Base-by-base conservation (phyloP, 768 basidiomycete species). In the Suillus cothurnatus region DNA sequence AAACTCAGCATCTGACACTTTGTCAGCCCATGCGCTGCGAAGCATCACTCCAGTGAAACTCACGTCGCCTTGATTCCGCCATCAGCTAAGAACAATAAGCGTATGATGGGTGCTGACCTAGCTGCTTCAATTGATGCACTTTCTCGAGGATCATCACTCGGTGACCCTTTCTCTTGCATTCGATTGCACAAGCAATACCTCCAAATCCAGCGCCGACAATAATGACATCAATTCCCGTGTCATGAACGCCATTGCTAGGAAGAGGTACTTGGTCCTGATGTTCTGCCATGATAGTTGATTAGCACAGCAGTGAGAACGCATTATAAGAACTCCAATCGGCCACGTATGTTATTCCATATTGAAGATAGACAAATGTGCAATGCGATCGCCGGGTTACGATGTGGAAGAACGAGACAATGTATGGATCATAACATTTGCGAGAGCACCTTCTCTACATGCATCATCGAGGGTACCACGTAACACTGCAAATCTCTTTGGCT, bases 131-230 rank as follows among this genome's bases (percentile, higher is more conserved):
- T 47, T 66, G 63, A 28, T 62, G 61, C 43, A 69, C 68, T 56
- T 70, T 68, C 61, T 73, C 71, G n/a, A 72, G 59, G 23, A 76
- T 55, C 32, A 45, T 66, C 32, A 71, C 71, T 12, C 71, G 63
- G 67, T 71, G 71, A 6, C 68, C 68, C 49, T 66, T 70, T 23
- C 71, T 53, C 21, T 69, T 69, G 34, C 68, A 70, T 61, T 73
- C 74, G 49, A 79, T 70, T 14, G 73, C 74, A 55, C 71, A 73
- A 4, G 70, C 71, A 6, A 79, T 63, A 4, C 74, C 77, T 4
- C 66, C 71, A 55, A 73, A 72, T 26, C 75, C 71, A 23, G 69
- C 70, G 52, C 70, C 72, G 45, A 75, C 68, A 57, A 73, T 45
- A 14, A 74, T 65, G n/a, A 71, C 62, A 32, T 65, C 57, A 34